Percentiles rank a stretch among this genome's conserved stretches.
phyloP scores from a whole-genome alignment of 2,329 filamentous ascomycete species.

The Phaeoacremonium minimum region DNA sequence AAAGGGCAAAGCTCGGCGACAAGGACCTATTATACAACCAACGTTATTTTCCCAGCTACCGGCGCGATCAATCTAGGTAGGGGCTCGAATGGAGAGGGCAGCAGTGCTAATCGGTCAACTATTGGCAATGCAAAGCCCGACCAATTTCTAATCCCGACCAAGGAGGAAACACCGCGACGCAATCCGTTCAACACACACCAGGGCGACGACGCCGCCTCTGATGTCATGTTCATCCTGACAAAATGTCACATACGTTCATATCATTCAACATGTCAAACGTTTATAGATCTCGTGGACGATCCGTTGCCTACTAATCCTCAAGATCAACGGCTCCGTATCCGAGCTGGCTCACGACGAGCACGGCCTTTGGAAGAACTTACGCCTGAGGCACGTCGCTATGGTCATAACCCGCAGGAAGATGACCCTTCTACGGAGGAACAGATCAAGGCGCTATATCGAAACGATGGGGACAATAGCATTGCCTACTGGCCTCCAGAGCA shows the following conservation, averaged over 20 bases:
- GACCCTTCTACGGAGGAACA: conserved; percentile 13
- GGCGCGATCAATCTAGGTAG: not conserved
- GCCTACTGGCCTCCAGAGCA: conserved; percentile 28
- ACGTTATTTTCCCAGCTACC: conserved; percentile 36
- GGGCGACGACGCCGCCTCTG: conserved; percentile 36
- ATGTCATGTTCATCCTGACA: conserved; percentile 42
- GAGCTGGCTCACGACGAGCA: conserved; percentile 33
- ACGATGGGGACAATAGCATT: conserved; percentile 10
- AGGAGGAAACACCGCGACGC: conserved; percentile 15
- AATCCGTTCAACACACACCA: conserved; percentile 41
- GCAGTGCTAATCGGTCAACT: not conserved
- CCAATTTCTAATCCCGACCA: conserved; percentile 8
- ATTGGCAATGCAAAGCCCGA: not conserved
- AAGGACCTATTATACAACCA: conserved; percentile 62
- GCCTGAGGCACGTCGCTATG: conserved; percentile 1
- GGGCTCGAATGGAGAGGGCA: not conserved
- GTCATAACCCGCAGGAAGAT: too few species aligned
- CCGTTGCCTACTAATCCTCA: conserved; percentile 23
- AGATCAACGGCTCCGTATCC: conserved; percentile 42
- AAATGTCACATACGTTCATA: conserved; percentile 54
- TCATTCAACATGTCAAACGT: conserved; percentile 45
- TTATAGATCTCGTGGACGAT: conserved; percentile 56
- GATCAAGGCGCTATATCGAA: conserved; percentile 17
- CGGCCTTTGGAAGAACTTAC: conserved; percentile 17
- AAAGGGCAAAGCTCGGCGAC: conserved; percentile 47